Evolutionary conservation across 805 yeast genomes (phyloP).

Genomic region (Ogataea henricii): DNA sequence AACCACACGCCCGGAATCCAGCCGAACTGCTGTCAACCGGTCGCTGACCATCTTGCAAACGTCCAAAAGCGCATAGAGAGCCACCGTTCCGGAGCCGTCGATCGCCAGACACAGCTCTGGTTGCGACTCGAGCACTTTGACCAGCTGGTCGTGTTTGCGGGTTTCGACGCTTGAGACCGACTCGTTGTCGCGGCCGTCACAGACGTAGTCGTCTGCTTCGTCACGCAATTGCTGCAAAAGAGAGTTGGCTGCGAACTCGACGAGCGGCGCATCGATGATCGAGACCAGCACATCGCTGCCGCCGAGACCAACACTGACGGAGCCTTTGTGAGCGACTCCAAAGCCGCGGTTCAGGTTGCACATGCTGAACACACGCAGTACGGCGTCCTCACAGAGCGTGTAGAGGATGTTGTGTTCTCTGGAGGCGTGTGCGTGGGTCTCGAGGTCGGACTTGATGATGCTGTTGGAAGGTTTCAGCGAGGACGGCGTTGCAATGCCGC

Average conservation of each 20-base stretch:
- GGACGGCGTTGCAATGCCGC: background rate
- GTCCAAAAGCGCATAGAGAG: slow-evolving; percentile 51
- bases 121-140: slow-evolving; percentile 29
- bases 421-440: slow-evolving; percentile 10
- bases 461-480: slow-evolving; percentile 33
- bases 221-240: slow-evolving; percentile 23
- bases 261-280: slow-evolving; percentile 41
- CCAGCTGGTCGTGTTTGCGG: slow-evolving; percentile 25
- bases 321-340: slow-evolving; percentile 59
- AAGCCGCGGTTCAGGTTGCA: slow-evolving; percentile 60
- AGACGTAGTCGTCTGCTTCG: slow-evolving; percentile 5
- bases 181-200: slow-evolving; percentile 1
- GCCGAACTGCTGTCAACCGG: slow-evolving; percentile 43
- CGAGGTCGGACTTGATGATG: slow-evolving; percentile 28
- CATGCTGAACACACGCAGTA: slow-evolving; percentile 69
- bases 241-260: slow-evolving; percentile 33
- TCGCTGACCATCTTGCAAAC: slow-evolving; percentile 50
- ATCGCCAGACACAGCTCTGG: slow-evolving; percentile 46
- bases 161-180: slow-evolving; percentile 14
- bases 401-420: slow-evolving; percentile 56
- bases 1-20: slow-evolving; percentile 31
- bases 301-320: slow-evolving; percentile 38
- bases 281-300: slow-evolving; percentile 27
- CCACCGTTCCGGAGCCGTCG: slow-evolving; percentile 43
- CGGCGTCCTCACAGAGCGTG: slow-evolving; percentile 60